These are phyloP conservation scores for Ogataea thermomethanolica DNA, from an alignment of 805 yeast genomes.

Conservation along the genomic window DNA sequence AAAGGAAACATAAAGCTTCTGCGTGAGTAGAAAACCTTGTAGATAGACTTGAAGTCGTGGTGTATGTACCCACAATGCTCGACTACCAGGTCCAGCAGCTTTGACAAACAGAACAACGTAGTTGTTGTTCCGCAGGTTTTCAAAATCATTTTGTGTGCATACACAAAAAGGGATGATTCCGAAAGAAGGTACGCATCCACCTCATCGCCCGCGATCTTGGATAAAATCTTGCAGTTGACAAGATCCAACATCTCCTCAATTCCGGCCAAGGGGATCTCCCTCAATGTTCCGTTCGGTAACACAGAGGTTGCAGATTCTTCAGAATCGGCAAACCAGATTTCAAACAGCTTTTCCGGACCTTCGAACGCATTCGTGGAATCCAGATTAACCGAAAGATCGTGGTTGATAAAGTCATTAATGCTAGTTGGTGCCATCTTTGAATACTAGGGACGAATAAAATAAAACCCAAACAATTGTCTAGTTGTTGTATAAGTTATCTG, in stretches of 20 bases:
- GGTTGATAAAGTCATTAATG: slow-evolving; percentile 52
- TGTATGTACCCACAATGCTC: slow-evolving; percentile 38
- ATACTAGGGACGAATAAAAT: slow-evolving; percentile 8
- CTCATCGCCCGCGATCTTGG: slow-evolving; percentile 61
- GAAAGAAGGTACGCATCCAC: slow-evolving; percentile 84
- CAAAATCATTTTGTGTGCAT: slow-evolving; percentile 76
- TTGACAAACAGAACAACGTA: slow-evolving; percentile 70
- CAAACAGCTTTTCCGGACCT: slow-evolving; percentile 93
- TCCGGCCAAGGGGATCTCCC: slow-evolving; percentile 58
- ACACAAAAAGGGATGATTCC: slow-evolving; percentile 88
- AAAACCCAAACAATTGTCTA: slow-evolving; percentile 21
- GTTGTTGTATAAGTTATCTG: slow-evolving; percentile 25
- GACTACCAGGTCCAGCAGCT: slow-evolving; percentile 52
- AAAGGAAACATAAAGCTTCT: slow-evolving; percentile 91
- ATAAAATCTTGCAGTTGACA: slow-evolving; percentile 85
- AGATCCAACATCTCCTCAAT: slow-evolving; percentile 75
- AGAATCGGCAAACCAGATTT: slow-evolving; percentile 70
- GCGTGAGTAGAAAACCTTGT: slow-evolving; percentile 82
- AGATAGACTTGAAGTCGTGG: slow-evolving; percentile 36
- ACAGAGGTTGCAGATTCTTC: slow-evolving; percentile 34
- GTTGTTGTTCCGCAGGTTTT: slow-evolving; percentile 98
- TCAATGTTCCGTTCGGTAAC: slow-evolving; percentile 38
- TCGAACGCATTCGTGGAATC: slow-evolving; percentile 94
- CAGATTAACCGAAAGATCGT: slow-evolving; percentile 68
- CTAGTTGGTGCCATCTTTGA: slow-evolving; percentile 7